Conservation (phyloP, 257 asterid genomes). For the Plantago elongata region DNA sequence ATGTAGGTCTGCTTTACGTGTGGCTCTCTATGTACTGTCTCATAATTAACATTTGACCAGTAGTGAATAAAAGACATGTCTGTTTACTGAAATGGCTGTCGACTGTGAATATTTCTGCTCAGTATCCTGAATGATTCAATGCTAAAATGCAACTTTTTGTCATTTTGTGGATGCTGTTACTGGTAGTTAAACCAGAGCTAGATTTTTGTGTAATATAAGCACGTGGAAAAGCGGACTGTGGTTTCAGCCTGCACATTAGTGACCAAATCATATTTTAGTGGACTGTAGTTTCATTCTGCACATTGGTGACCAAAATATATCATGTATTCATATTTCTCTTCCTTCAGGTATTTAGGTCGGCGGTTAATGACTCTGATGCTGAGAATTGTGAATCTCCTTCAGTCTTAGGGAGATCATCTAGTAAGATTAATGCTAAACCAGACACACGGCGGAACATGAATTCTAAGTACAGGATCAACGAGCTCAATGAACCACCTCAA, state of each 20-base stretch:
- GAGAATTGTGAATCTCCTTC: conserved; percentile 67
- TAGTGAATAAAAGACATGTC: background rate
- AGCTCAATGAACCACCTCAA: conserved; percentile 69
- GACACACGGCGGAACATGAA: conserved; percentile 54
- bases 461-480: conserved; percentile 77
- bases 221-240: background rate
- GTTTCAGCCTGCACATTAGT: background rate
- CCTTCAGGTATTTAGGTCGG: conserved; percentile 68
- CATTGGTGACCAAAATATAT: background rate
- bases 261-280: background rate
- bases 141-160: too few species aligned
- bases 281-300: background rate
- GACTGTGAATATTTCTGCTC: too few species aligned
- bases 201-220: background rate
- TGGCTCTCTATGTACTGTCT: background rate
- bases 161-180: too few species aligned
- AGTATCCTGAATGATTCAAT: too few species aligned
- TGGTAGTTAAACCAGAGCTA: too few species aligned
- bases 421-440: conserved; percentile 54
- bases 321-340: conserved; percentile 11
- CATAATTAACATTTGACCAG: background rate
- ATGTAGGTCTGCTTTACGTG: conserved; percentile 12
- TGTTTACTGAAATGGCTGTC: too few species aligned
- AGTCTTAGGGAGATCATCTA: conserved; percentile 68
- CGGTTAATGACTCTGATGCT: conserved; percentile 61